Conservation (phyloP, 495 filamentous ascomycete species). For the Neurospora sp. region DNA sequence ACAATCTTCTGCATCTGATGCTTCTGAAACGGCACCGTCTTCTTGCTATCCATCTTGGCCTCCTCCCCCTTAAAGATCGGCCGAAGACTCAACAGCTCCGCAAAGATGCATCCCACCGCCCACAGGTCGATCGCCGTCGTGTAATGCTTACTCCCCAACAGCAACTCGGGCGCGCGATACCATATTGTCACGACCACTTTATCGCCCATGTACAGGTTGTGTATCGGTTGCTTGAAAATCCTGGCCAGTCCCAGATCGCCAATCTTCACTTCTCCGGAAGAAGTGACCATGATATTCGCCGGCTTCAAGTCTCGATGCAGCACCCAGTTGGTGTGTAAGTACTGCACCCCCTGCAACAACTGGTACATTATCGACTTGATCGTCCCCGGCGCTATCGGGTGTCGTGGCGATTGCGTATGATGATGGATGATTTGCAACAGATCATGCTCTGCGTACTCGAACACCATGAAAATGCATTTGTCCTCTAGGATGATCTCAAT, state of each 20-base stretch:
- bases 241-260: constrained; percentile 88
- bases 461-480: constrained; percentile 99
- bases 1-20: constrained; percentile 99
- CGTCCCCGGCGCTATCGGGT: constrained; percentile 76
- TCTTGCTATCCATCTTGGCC: constrained; percentile 97
- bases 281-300: constrained; percentile 98
- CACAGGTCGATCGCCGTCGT: constrained; percentile 95
- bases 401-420: constrained; percentile 78
- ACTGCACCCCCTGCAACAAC: constrained; percentile 84
- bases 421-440: constrained; percentile 97
- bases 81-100: constrained; percentile 78
- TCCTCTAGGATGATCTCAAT: constrained; percentile 96
- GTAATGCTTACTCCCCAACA: constrained; percentile 86
- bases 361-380: constrained; percentile 92
- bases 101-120: constrained; percentile 97
- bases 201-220: constrained; percentile 84
- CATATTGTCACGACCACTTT: constrained; percentile 99
- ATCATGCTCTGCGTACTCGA: constrained; percentile 97
- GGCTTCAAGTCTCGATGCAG: constrained; percentile 94
- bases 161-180: constrained; percentile 93
- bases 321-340: constrained; percentile 95
- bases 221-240: constrained; percentile 85
- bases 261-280: constrained; percentile 78
- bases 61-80: constrained; percentile 99
- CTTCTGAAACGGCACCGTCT: constrained; percentile 91